Conservation (phyloP, 1,284 basidiomycete genomes). For the Farysia itapuensis region DNA sequence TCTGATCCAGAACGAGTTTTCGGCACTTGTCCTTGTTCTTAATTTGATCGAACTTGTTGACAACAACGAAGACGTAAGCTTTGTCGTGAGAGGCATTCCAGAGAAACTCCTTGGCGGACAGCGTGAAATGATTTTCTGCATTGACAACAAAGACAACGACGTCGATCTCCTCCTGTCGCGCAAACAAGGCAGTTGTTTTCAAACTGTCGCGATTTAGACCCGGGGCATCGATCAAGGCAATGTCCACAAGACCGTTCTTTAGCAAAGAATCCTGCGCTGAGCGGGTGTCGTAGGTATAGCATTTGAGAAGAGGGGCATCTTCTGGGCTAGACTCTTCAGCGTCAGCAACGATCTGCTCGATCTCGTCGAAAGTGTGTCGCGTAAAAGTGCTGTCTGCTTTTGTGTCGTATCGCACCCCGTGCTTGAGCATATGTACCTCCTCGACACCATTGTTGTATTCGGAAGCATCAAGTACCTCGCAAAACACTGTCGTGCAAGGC, state of each 20-base stretch:
- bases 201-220: slow-evolving; percentile 94
- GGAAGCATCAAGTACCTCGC: slow-evolving; percentile 90
- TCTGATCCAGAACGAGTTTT: slow-evolving; percentile 86
- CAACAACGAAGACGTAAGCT: slow-evolving; percentile 96
- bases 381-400: slow-evolving; percentile 76
- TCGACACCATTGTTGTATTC: slow-evolving; percentile 76
- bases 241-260: slow-evolving; percentile 94
- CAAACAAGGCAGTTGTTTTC: slow-evolving; percentile 93
- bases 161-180: slow-evolving; percentile 96
- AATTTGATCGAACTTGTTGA: slow-evolving; percentile 97
- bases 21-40: slow-evolving; percentile 92
- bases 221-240: slow-evolving; percentile 96
- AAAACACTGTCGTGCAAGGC: slow-evolving; percentile 95
- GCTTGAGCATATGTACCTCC: slow-evolving; percentile 70
- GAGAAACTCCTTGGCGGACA: slow-evolving; percentile 93
- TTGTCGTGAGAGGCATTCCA: slow-evolving; percentile 93
- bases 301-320: slow-evolving; percentile 60
- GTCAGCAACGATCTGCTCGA: slow-evolving; percentile 75
- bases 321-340: slow-evolving; percentile 71
- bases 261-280: slow-evolving; percentile 48
- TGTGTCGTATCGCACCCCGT: slow-evolving; percentile 72
- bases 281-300: slow-evolving; percentile 57
- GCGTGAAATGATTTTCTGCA: slow-evolving; percentile 97
- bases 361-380: slow-evolving; percentile 69
- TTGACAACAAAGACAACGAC: slow-evolving; percentile 98